phyloP scores from a whole-genome alignment of 1,284 basidiomycete species.

The Wolfiporia cocos region DNA sequence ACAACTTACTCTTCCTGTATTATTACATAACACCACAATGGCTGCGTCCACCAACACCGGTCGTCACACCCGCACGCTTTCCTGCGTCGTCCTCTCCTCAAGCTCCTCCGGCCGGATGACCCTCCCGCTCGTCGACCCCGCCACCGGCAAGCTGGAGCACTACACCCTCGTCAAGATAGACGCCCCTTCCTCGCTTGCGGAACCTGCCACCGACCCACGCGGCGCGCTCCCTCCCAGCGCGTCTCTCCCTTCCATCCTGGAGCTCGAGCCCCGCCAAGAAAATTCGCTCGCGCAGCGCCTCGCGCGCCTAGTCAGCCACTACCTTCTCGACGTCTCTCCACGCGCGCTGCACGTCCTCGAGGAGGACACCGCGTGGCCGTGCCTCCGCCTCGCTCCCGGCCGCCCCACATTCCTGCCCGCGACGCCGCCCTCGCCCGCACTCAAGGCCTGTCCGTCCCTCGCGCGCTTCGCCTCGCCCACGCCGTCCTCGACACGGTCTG shows the following conservation, averaged over 20 bases:
- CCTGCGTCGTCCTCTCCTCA: slow-evolving; percentile 5
- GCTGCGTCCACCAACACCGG: not conserved
- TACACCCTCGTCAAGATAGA: slow-evolving; percentile 6
- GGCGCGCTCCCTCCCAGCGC: slow-evolving; percentile 4
- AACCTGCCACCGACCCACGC: not conserved
- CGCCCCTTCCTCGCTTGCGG: not conserved
- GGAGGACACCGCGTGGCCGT: slow-evolving; percentile 4
- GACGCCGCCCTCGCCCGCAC: not conserved
- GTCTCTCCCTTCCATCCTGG: not conserved
- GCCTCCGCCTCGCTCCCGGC: no score
- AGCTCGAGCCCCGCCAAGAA: not conserved
- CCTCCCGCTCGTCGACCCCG: slow-evolving; percentile 5
- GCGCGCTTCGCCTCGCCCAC: slow-evolving; percentile 1
- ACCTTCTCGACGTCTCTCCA: slow-evolving; percentile 5
- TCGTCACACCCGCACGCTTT: slow-evolving; percentile 3
- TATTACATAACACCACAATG: not conserved
- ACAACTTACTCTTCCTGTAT: not conserved
- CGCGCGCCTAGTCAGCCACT: slow-evolving; percentile 1
- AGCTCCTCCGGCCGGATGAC: slow-evolving; percentile 4
- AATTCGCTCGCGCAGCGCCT: not conserved
- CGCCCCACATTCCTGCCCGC: not conserved
- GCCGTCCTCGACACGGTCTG: no score
- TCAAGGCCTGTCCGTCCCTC: not conserved
- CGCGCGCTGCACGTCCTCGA: slow-evolving; percentile 3
- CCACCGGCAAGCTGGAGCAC: slow-evolving; percentile 5